Conservation (phyloP, 2,329 filamentous ascomycete species). For the Epichloe uncinata region DNA sequence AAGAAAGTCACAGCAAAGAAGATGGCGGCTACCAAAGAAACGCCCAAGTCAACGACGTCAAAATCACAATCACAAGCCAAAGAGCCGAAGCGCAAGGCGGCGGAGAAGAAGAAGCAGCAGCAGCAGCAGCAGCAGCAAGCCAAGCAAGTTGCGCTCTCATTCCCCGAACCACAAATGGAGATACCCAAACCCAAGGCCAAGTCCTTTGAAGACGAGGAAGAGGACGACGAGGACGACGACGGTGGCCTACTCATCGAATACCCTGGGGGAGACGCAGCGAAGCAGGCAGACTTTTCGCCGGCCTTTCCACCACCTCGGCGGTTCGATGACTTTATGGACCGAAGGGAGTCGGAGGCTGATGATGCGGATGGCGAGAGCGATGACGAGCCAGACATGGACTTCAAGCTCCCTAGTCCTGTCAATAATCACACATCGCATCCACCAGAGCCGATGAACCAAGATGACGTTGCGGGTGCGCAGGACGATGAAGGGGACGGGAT, state of each 20-base stretch:
- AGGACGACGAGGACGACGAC: constrained; percentile 43
- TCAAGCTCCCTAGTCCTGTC: constrained; percentile 41
- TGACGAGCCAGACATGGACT: constrained; percentile 34
- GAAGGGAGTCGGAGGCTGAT: constrained; percentile 29
- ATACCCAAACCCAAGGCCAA: constrained; percentile 15
- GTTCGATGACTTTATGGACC: constrained; percentile 40
- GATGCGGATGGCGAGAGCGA: constrained; percentile 34
- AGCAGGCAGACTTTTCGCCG: constrained; percentile 32
- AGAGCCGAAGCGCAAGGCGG: constrained; percentile 14
- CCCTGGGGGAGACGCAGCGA: constrained; percentile 32
- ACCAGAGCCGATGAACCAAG: constrained; percentile 17
- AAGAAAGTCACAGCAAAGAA: constrained; percentile 15
- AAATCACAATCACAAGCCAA: constrained; percentile 6
- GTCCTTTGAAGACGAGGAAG: constrained; percentile 31
- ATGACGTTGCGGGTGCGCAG: constrained; percentile 12
- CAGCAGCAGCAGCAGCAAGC: constrained; percentile 14
- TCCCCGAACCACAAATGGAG: constrained; percentile 17
- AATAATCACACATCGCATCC: constrained; percentile 23
- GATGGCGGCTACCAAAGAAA: constrained; percentile 12
- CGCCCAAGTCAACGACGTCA: constrained; percentile 7
- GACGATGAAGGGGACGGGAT: constrained; percentile 18
- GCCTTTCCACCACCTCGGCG: constrained; percentile 32
- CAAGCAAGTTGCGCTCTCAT: constrained; percentile 23
- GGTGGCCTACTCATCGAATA: constrained; percentile 47
- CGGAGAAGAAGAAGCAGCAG: constrained; percentile 23